Percentiles rank a stretch among this genome's conserved stretches.
Evolutionary conservation across 2,329 filamentous ascomycete genomes (phyloP).

Genomic region (Onygenales sp.): DNA sequence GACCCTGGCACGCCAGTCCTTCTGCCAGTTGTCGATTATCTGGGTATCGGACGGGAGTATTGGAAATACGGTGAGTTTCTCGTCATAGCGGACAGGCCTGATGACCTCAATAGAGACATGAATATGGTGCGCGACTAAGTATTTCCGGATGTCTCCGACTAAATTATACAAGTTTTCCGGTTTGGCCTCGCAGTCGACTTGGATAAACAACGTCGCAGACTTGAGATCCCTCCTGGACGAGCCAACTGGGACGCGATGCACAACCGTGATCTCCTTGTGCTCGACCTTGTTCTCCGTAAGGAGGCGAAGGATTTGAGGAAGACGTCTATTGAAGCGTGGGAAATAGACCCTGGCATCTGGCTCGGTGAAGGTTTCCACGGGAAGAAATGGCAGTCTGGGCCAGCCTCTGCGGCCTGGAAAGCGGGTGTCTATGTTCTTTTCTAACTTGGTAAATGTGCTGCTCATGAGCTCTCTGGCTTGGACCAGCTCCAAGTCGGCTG

Average conservation of each 20-base stretch:
- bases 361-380: neutral
- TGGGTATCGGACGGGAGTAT: neutral
- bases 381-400: neutral
- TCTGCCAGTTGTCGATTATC: neutral
- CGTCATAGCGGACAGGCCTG: too few species aligned
- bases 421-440: neutral
- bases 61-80: too few species aligned
- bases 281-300: neutral
- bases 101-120: neutral
- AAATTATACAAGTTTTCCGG: neutral
- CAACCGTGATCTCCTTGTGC: neutral
- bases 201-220: neutral
- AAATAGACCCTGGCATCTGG: neutral
- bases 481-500: too few species aligned
- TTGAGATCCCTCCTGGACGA: neutral
- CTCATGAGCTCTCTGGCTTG: neutral
- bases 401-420: neutral
- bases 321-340: neutral
- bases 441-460: neutral
- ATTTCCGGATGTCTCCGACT: neutral
- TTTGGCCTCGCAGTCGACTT: neutral
- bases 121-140: neutral
- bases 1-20: neutral
- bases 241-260: neutral
- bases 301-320: too few species aligned